These are phyloP conservation scores for Mycothermus thermophilus DNA, from an alignment of 495 filamentous ascomycete species.

Conservation along the genomic window DNA sequence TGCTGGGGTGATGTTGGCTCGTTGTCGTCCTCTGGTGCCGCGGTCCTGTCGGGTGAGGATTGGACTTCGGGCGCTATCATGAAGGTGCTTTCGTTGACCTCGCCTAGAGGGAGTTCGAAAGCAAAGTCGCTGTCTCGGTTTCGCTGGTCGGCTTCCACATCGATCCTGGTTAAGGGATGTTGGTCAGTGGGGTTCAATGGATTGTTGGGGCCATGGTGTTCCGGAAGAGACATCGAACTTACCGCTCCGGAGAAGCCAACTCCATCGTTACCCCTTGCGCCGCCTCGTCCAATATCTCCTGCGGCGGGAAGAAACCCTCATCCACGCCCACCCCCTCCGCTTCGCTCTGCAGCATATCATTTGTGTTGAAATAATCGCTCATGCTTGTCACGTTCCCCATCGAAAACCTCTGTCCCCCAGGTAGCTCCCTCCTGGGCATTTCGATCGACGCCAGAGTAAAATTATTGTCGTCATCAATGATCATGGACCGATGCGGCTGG, in stretches of 20 bases:
- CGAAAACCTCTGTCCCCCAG: constrained; percentile 18
- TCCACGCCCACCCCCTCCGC: constrained; percentile 41
- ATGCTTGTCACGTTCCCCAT: constrained; percentile 40
- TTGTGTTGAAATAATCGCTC: constrained; percentile 49
- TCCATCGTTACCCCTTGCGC: too few relatives aligned
- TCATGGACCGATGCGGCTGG: constrained; percentile 47
- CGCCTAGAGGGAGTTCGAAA: constrained; percentile 27
- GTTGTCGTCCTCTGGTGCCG: constrained; percentile 4
- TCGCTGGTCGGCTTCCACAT: constrained; percentile 21
- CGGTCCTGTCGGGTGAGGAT: constrained; percentile 8
- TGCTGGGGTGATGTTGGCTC: too few relatives aligned
- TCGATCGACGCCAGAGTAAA: constrained; percentile 57
- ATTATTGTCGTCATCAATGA: constrained; percentile 57
- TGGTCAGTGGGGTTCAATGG: constrained; percentile 8
- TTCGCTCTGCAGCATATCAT: constrained; percentile 21
- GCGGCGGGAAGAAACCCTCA: constrained; percentile 28
- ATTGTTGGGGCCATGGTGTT: constrained; percentile 22
- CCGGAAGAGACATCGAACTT: too few relatives aligned
- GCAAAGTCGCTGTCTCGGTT: constrained; percentile 33
- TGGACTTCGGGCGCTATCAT: constrained; percentile 21
- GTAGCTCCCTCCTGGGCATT: constrained; percentile 45
- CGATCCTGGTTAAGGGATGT: constrained; percentile 22
- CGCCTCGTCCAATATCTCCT: constrained; percentile 20
- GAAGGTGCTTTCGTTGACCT: constrained; percentile 33
- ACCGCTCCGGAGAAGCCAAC: constrained; percentile 13